A percentile compares a stretch with the other conserved stretches of the same genome.
Conservation (phyloP, 2,329 filamentous ascomycete species). For the Massarina eburnea region DNA sequence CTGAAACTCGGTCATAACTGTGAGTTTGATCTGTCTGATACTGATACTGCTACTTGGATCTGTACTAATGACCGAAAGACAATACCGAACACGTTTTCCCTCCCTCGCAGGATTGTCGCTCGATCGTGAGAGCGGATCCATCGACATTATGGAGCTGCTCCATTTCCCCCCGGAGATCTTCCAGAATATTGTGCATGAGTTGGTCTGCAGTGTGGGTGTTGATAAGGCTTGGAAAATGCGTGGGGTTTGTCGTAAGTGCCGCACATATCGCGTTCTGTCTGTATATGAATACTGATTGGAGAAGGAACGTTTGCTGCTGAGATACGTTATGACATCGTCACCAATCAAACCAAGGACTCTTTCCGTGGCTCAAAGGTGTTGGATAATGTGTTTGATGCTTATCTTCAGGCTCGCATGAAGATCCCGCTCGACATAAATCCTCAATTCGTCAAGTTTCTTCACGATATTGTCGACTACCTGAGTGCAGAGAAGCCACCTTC, state of each 20-base stretch:
- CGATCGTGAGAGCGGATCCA: not conserved
- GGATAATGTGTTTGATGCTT: no score
- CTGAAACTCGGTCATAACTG: not conserved
- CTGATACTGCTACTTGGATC: not conserved
- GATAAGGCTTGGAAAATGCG: constrained; percentile 5
- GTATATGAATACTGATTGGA: not conserved
- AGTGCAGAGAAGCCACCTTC: no score
- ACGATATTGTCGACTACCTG: no score
- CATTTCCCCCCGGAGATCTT: constrained; percentile 10
- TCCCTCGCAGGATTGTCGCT: not conserved
- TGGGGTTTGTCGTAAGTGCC: constrained; percentile 6
- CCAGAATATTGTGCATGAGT: constrained; percentile 6
- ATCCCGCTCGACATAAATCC: no score
- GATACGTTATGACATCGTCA: constrained; percentile 7
- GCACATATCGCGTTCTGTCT: not conserved
- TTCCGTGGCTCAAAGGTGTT: no score
- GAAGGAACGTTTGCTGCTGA: constrained; percentile 6
- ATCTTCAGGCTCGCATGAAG: no score
- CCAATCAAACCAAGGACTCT: constrained; percentile 2
- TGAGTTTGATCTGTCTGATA: no score
- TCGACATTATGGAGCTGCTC: constrained; percentile 2
- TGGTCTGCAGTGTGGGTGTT: constrained; percentile 3
- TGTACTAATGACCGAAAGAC: not conserved
- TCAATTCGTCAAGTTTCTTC: no score
- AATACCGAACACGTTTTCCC: not conserved